These are phyloP conservation scores for Tetraselmis chui DNA, from an alignment of 139 green algal species.

Conservation along the genomic window DNA sequence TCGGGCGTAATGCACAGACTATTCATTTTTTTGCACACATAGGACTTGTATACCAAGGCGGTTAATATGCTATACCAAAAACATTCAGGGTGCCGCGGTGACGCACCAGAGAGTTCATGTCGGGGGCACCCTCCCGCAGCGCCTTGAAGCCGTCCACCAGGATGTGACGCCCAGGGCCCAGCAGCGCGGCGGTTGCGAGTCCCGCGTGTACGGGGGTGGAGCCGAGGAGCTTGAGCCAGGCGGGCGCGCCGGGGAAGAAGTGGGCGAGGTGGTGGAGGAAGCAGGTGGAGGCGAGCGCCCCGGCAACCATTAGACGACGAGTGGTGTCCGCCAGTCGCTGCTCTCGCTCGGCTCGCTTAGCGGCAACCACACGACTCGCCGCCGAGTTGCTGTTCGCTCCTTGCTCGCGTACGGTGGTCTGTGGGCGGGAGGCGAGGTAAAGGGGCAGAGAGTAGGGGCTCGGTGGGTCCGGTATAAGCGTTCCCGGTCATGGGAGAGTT, in stretches of 20 bases:
- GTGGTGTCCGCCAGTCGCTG: conserved; percentile 47
- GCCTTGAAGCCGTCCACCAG: conserved; percentile 58
- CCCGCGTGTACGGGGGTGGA: conserved; percentile 55
- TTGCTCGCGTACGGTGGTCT: background rate
- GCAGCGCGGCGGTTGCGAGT: conserved; percentile 68
- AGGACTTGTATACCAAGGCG: too few relatives aligned
- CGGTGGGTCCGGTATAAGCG: too few relatives aligned
- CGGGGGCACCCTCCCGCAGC: conserved; percentile 59
- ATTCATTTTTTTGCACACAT: too few relatives aligned
- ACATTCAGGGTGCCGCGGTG: too few relatives aligned
- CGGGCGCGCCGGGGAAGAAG: conserved; percentile 39
- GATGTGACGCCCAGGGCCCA: conserved; percentile 73
- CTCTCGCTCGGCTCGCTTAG: conserved; percentile 55
- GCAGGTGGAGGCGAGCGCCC: conserved; percentile 66
- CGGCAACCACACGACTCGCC: conserved; percentile 8
- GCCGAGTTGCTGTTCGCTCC: background rate
- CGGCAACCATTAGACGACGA: conserved; percentile 57
- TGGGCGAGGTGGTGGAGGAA: conserved; percentile 67
- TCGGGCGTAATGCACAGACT: too few relatives aligned
- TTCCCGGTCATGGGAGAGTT: too few relatives aligned
- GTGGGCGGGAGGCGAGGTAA: background rate
- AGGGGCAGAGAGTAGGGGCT: background rate
- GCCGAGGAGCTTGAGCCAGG: conserved; percentile 56
- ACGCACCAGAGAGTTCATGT: conserved; percentile 94
- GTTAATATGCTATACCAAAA: too few relatives aligned